Base-by-base conservation (phyloP, 805 yeast species). In the Candida qinlingensis region DNA sequence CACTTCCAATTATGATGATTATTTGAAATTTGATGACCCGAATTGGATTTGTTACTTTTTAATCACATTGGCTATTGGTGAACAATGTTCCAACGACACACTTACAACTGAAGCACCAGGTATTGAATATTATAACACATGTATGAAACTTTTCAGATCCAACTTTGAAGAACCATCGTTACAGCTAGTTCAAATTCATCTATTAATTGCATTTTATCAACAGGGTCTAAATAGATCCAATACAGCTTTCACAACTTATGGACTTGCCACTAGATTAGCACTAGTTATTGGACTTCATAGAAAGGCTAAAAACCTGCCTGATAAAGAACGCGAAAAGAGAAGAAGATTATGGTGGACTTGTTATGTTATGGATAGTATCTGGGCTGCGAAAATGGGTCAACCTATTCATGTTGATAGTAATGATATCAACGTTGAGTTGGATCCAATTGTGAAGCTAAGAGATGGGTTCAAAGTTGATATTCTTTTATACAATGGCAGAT, bases 271-370 rank as follows among this genome's bases (percentile, higher is more conserved):
- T 12, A 51, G 70, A 29, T 58, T 66, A 51, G 57, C 67, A 0
- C 50, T 69, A 25, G 54, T 64, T 5, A 48, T 65, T 36, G 69
- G 69, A 3, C 53, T 66, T 27, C 72, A 69, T 54, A 54, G 63
- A 37, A 62, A 61, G 34, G 47, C 53, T 9, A 49, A 52, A 10
- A 50, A 53, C 10, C 41, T 58, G 11, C 50, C 58, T 11, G 11
- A 46, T 5, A 53, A 49, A 28, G 67, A 65, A 41, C 54, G 56
- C 25, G 67, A 69, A 30, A 62, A 63, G 43, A 54, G 70, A 27
- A 62, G 68, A 49, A 59, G 69, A 42, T 55, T 68, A 4, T 70
- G 73, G 72, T 70, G 74, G 74, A 67, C 74, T 9, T 64, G 65
- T 25, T 68, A 63, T 51, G 59, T 65, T 6, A 57, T 69, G 55